Evolutionary conservation across 176 grass and related monocot species (phyloP).

Genomic region (Bonia amplexicaulis): DNA sequence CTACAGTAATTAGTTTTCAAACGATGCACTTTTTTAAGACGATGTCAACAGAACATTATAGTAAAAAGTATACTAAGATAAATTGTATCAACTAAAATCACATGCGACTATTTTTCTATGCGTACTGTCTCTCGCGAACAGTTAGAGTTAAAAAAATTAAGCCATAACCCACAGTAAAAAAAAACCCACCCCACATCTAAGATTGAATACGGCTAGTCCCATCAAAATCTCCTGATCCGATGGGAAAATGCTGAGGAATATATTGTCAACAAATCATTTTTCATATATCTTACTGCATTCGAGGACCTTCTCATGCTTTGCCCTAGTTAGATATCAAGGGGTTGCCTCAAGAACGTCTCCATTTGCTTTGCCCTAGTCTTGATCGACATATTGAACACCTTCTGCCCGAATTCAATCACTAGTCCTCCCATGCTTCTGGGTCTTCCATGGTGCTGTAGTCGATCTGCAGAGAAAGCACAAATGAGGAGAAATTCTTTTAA

Average conservation of each 20-base stretch:
- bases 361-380: constrained; percentile 93
- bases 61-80: no score
- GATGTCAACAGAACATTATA: no score
- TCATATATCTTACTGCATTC: not conserved
- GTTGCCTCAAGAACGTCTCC: constrained; percentile 81
- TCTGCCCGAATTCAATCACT: constrained; percentile 73
- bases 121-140: no score
- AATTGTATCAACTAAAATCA: no score
- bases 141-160: no score
- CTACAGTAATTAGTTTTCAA: no score
- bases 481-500: not conserved
- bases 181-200: not conserved
- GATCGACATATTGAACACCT: constrained; percentile 91
- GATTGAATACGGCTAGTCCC: not conserved
- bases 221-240: not conserved
- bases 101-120: no score
- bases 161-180: no score
- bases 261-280: not conserved
- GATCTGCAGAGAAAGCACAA: constrained; percentile 38
- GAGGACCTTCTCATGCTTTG: not conserved
- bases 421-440: constrained; percentile 94
- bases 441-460: constrained; percentile 84
- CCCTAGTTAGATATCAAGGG: constrained; percentile 52
- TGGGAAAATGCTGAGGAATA: not conserved
- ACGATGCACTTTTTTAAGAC: no score